A percentile compares a stretch with the other conserved stretches of the same genome.
Conservation (phyloP, 2,329 filamentous ascomycete genomes). For the Akanthomyces uredinophilus region DNA sequence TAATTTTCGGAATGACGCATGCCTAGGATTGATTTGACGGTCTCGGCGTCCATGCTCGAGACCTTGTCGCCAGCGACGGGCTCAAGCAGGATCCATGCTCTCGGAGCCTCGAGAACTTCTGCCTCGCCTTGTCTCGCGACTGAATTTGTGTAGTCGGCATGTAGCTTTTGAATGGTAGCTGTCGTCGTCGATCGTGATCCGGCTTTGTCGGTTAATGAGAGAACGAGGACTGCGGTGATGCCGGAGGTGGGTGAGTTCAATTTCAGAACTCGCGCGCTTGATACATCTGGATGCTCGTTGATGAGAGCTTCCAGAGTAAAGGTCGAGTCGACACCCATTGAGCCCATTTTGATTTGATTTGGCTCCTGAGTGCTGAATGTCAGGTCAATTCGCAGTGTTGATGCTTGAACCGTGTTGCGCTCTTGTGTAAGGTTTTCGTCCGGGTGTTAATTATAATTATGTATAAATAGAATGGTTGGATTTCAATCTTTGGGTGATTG, state of each 20-base stretch:
- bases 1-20: too few species aligned
- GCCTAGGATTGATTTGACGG: neutral
- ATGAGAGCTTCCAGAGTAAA: neutral
- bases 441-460: neutral
- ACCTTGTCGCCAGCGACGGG: neutral
- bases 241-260: neutral
- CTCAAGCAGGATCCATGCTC: neutral
- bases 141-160: neutral
- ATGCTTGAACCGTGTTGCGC: neutral
- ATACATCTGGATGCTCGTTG: neutral
- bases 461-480: too few species aligned
- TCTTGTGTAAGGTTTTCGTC: neutral
- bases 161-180: neutral
- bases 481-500: too few species aligned
- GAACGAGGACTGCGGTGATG: neutral
- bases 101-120: neutral
- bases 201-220: neutral
- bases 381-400: neutral
- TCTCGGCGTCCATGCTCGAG: neutral
- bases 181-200: neutral
- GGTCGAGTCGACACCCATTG: neutral
- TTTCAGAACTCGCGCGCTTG: neutral
- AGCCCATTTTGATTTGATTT: neutral
- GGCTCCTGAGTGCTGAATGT: neutral
- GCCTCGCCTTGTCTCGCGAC: neutral